Evolutionary conservation across 208 protist genomes (phyloP), one percentile per base, ranked within the genome.

Genomic region (Trypanosoma melophagium): DNA sequence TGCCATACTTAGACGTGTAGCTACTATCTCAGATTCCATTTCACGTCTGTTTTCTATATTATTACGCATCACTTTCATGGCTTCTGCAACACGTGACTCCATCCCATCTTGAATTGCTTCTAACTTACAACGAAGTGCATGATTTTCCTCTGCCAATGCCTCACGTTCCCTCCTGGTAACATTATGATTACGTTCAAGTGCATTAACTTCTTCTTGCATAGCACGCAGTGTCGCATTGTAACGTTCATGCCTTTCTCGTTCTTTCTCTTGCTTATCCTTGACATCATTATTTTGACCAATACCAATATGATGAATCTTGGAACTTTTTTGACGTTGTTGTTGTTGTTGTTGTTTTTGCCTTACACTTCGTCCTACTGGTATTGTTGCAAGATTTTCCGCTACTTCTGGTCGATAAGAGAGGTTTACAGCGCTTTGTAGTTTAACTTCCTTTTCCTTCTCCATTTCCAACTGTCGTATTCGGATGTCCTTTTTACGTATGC

Each of bases 1-100:
- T 22, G 83, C 79, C 75, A 90, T 83, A 66, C 90, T 93, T 7
- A 88, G 65, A 42, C 75, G 87, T 45, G 80, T 74, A 7, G 68
- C 81, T 38, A 85, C 76, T 19, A 90, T 76, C 52, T 90, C 79
- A 54, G 86, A 80, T 45, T 73, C 75, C 25, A 92, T 57, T 8
- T 66, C 66, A 25, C 78, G 65, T n/a, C 64, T 76, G 21, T 88
- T 68, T 8, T 53, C 25, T 12, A 54, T 44, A 25, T 57, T 54
- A 17, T 40, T 60, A 51, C 51, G 61, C 51, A 68, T 54, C 7
- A 19, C 63, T 22, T 60, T 62, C 41, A 69, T 25, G 16, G 63
- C 57, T 53, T 31, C 41, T 14, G 63, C 16, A n/a, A 69, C 54
- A 52, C 57, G 62, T 24, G 63, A n/a, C 35, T 76, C 70, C 40